phyloP scores from a whole-genome alignment of 2,329 filamentous ascomycete species.

The Cercospora berteroae region DNA sequence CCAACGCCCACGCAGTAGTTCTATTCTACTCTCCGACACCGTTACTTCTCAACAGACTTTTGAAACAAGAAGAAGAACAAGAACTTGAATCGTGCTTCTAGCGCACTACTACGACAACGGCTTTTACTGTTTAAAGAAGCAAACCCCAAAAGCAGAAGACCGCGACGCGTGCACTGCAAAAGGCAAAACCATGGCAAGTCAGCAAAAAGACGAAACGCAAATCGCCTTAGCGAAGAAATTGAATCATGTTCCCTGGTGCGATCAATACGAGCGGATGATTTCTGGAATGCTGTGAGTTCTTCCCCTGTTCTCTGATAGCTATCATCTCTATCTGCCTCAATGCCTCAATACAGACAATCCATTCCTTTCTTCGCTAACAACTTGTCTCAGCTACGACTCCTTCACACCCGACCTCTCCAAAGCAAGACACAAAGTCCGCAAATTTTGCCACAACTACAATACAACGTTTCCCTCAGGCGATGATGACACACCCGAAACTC shows the following conservation, averaged over 20 bases:
- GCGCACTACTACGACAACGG: neutral
- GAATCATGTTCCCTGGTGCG: slow-evolving; percentile 55
- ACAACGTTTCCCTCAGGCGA: slow-evolving; percentile 48
- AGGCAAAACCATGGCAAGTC: slow-evolving; percentile 28
- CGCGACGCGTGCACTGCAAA: neutral
- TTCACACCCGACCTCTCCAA: slow-evolving; percentile 50
- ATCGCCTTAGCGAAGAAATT: slow-evolving; percentile 51
- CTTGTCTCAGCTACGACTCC: slow-evolving; percentile 42
- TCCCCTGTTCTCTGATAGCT: neutral
- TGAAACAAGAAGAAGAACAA: neutral
- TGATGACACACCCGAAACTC: slow-evolving; percentile 11
- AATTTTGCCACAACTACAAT: slow-evolving; percentile 59
- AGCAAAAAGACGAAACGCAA: slow-evolving; percentile 44
- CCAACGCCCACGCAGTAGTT: neutral
- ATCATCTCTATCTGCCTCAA: neutral
- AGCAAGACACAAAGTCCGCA: slow-evolving; percentile 55
- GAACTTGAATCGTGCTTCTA: neutral
- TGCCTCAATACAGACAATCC: neutral
- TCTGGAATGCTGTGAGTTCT: slow-evolving; percentile 55
- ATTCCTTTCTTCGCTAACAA: neutral
- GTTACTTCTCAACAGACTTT: neutral
- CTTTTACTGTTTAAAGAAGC: neutral
- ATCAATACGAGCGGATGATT: slow-evolving; percentile 64
- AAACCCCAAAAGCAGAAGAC: neutral
- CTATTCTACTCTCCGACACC: neutral